phyloP scores from a whole-genome alignment of 2,329 filamentous ascomycete genomes.

The Sporothrix schenckii region DNA sequence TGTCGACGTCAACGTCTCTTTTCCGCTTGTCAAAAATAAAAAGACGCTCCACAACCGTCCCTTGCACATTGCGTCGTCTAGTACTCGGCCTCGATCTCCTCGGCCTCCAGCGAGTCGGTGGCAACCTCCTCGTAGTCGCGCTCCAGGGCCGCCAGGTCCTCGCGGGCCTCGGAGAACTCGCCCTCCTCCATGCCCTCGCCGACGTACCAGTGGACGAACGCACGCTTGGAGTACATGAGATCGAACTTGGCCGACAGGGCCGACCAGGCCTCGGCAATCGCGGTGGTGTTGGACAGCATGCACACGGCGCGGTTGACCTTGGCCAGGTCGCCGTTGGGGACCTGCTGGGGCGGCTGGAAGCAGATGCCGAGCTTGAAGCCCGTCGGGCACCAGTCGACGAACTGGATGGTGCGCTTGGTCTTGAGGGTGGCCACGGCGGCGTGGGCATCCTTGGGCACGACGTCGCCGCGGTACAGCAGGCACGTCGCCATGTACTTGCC shows the following conservation, averaged over 20 bases:
- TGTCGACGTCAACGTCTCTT: constrained; percentile 11
- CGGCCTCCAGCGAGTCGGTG: constrained; percentile 86
- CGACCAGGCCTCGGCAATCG: constrained; percentile 97
- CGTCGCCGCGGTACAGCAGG: constrained; percentile 96
- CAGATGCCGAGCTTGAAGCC: constrained; percentile 99
- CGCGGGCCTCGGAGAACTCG: constrained; percentile 98
- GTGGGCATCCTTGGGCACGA: constrained; percentile 95
- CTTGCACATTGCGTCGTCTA: constrained; percentile 50
- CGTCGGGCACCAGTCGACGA: constrained; percentile 99
- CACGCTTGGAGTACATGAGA: constrained; percentile 99
- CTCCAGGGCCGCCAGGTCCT: constrained; percentile 97
- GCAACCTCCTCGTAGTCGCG: constrained; percentile 99
- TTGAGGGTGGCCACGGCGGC: constrained; percentile 91
- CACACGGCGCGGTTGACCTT: constrained; percentile 99
- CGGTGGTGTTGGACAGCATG: constrained; percentile 99
- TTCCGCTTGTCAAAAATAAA: constrained; percentile 26
- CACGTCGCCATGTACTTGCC: constrained; percentile 99
- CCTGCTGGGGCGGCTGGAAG: constrained; percentile 87
- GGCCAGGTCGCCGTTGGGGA: constrained; percentile 79
- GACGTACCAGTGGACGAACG: constrained; percentile 99
- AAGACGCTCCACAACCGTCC: constrained; percentile 16
- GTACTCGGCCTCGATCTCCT: constrained; percentile 90
- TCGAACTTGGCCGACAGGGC: constrained; percentile 98
- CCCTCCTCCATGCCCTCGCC: constrained; percentile 99
- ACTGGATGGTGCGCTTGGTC: constrained; percentile 99